A percentile compares a stretch with the other conserved stretches of the same genome.
These are phyloP conservation scores for Endotrypanum monterogeii DNA, from an alignment of 208 protist genomes.

Conservation along the genomic window DNA sequence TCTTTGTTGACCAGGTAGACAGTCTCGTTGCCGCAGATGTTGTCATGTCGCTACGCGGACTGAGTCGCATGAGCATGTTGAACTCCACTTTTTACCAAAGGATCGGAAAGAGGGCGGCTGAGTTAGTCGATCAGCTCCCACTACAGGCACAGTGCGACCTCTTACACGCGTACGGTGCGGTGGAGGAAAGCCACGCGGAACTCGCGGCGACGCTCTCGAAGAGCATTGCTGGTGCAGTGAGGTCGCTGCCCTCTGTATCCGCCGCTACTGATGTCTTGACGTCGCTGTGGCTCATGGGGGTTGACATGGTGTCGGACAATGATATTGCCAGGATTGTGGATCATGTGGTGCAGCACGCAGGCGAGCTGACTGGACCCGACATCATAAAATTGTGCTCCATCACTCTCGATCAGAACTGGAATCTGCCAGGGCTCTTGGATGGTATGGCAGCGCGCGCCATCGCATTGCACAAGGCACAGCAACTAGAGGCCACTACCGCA, in stretches of 20 bases:
- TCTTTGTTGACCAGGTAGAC: constrained; percentile 36
- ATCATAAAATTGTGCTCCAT: constrained; percentile 69
- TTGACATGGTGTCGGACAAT: constrained; percentile 30
- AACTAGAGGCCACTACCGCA: constrained; percentile 38
- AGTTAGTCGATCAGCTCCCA: constrained; percentile 45
- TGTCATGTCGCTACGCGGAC: constrained; percentile 52
- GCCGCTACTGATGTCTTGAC: constrained; percentile 48
- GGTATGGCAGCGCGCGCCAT: constrained; percentile 55
- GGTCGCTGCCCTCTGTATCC: constrained; percentile 47
- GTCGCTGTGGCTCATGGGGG: constrained; percentile 70
- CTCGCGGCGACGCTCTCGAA: constrained; percentile 32
- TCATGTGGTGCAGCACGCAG: constrained; percentile 37
- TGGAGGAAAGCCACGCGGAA: constrained; percentile 43
- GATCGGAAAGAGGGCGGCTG: constrained; percentile 42
- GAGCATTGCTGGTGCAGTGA: constrained; percentile 32
- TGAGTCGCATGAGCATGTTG: constrained; percentile 72
- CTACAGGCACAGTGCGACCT: constrained; percentile 56
- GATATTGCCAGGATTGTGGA: constrained; percentile 28
- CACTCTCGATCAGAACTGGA: constrained; percentile 52
- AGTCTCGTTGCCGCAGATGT: constrained; percentile 61
- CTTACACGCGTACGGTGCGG: constrained; percentile 54
- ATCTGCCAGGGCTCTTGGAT: constrained; percentile 40
- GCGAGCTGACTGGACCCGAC: constrained; percentile 41
- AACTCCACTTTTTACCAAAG: constrained; percentile 61
- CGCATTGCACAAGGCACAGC: constrained; percentile 33